Conservation (phyloP, 2,329 filamentous ascomycete genomes). For the Phialemoniopsis sp. region DNA sequence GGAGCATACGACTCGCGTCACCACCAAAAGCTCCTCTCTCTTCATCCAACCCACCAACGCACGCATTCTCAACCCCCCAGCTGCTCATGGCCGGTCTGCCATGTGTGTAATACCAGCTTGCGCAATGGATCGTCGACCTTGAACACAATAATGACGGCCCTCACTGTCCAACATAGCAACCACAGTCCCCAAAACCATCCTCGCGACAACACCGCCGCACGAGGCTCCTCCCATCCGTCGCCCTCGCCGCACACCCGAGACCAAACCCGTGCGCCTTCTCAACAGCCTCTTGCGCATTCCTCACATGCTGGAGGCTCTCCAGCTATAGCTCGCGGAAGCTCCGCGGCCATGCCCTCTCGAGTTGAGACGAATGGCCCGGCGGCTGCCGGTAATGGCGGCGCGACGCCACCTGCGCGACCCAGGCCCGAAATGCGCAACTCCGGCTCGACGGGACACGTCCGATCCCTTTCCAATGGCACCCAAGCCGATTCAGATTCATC, state of each 20-base stretch:
- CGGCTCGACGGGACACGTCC: constrained; percentile 5
- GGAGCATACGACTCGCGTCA: no score
- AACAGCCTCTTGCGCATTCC: neutral
- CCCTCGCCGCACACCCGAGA: constrained; percentile 1
- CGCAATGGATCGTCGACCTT: no score
- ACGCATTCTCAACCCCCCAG: no score
- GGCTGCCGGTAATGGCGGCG: no score
- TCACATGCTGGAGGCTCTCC: neutral
- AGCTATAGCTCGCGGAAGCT: constrained; percentile 3
- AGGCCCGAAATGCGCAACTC: neutral
- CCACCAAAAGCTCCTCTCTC: neutral
- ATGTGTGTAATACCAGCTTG: no score
- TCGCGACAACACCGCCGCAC: no score
- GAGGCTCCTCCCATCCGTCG: neutral
- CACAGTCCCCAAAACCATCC: no score
- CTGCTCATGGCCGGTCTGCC: neutral
- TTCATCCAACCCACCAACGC: neutral
- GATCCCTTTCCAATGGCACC: constrained; percentile 11
- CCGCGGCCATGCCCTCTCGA: constrained; percentile 6
- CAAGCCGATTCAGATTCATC: constrained; percentile 14
- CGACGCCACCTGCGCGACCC: no score
- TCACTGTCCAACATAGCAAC: no score
- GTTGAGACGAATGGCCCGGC: neutral
- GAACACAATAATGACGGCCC: no score
- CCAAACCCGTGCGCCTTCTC: neutral